Percentiles rank a stretch among this genome's conserved stretches.
Conservation (phyloP, 164 flowering plant genomes). For the Santalum album region DNA sequence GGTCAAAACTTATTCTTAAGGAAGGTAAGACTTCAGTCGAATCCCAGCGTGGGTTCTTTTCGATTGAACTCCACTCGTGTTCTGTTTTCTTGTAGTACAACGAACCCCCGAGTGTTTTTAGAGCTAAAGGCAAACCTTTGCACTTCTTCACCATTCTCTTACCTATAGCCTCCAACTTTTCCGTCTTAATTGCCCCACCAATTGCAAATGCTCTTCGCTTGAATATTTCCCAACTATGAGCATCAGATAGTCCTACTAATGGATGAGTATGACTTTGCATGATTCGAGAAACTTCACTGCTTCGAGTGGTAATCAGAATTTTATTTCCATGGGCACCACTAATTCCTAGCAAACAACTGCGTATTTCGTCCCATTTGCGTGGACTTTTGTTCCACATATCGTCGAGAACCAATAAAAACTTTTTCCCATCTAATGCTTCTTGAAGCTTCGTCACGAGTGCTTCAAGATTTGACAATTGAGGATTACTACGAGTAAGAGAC, state of each 20-base stretch:
- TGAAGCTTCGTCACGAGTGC: neutral
- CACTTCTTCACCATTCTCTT: neutral
- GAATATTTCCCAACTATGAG: neutral
- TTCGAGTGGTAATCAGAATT: neutral
- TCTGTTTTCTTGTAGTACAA: neutral
- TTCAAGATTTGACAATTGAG: neutral
- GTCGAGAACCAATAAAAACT: neutral
- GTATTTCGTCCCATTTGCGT: neutral
- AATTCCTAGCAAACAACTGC: neutral
- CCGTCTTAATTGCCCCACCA: neutral
- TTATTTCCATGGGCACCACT: neutral
- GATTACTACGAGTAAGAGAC: neutral
- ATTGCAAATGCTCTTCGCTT: neutral
- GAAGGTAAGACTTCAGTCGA: neutral
- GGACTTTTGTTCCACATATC: neutral
- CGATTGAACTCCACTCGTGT: neutral
- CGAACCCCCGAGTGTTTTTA: neutral
- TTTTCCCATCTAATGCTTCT: no score
- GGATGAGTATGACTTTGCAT: neutral
- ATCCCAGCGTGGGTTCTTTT: neutral
- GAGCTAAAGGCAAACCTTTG: neutral
- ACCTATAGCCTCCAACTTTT: neutral
- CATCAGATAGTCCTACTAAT: neutral
- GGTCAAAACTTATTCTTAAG: conserved; percentile 3
- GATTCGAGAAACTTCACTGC: neutral